phyloP scores from a whole-genome alignment of 1,139 yeast genomes.

The Yamadazyma sp. region DNA sequence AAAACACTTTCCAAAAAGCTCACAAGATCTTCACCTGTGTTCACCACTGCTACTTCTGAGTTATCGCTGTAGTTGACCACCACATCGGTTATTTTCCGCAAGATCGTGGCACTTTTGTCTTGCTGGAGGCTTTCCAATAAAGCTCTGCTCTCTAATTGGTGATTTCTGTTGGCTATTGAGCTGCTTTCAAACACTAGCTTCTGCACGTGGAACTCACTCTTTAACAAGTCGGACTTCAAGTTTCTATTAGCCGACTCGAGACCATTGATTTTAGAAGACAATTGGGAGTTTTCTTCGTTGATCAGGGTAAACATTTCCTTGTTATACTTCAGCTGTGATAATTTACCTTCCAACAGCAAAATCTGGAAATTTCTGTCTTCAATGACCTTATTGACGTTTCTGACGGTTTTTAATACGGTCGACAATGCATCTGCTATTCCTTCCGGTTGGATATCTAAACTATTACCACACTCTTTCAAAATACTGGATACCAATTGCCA shows the following conservation, averaged over 20 bases:
- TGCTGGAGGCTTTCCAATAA: background rate
- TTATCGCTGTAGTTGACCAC: background rate
- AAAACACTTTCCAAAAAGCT: background rate
- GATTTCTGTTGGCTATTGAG: slow-evolving; percentile 1
- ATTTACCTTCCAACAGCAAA: too few species aligned
- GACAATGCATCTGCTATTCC: too few species aligned
- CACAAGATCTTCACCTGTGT: background rate
- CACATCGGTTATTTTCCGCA: background rate
- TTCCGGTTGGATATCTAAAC: too few species aligned
- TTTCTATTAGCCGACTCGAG: background rate
- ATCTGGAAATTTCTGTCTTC: too few species aligned
- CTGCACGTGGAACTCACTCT: slow-evolving; percentile 1
- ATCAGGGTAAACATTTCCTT: too few species aligned
- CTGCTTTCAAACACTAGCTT: background rate
- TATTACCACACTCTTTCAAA: too few species aligned
- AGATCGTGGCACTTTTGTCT: background rate
- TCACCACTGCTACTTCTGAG: background rate
- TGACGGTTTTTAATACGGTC: too few species aligned
- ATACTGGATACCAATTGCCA: too few species aligned
- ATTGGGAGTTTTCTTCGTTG: background rate
- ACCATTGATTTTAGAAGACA: background rate
- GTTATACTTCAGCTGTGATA: too few species aligned
- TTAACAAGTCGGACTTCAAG: background rate
- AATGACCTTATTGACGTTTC: too few species aligned
- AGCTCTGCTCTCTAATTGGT: slow-evolving; percentile 5